Conservation (phyloP, 1,284 basidiomycete genomes). For the Ustilago loliicola region DNA sequence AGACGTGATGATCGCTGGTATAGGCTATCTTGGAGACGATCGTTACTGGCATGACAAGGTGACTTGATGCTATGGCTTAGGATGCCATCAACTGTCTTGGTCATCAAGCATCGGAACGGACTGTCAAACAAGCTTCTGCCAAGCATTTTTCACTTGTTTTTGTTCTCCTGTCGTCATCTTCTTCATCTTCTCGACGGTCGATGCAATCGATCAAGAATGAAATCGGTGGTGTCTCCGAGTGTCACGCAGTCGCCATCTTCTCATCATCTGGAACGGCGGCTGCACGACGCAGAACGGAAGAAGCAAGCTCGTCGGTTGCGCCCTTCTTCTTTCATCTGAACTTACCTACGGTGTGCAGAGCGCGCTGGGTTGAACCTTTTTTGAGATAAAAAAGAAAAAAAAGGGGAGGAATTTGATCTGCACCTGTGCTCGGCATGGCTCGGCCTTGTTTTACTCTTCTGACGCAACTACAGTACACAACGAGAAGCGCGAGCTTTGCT, state of each 20-base stretch:
- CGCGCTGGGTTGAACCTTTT: too few species aligned
- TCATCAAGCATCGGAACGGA: neutral
- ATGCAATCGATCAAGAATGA: neutral
- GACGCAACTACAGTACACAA: neutral
- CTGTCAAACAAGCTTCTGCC: neutral
- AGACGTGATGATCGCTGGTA: too few species aligned
- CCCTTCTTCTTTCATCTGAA: neutral
- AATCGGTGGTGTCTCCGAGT: neutral
- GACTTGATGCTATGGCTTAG: too few species aligned
- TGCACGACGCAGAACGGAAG: neutral
- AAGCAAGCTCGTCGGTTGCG: neutral
- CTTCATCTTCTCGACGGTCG: neutral
- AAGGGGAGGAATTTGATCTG: constrained; percentile 41
- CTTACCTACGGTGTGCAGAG: too few species aligned
- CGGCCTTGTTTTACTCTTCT: constrained; percentile 7
- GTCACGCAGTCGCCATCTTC: too few species aligned
- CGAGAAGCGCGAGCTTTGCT: neutral
- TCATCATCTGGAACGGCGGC: neutral
- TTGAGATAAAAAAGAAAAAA: too few species aligned
- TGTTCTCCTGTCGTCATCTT: neutral
- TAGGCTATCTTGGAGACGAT: too few species aligned
- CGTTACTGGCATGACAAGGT: too few species aligned
- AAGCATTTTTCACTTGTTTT: neutral
- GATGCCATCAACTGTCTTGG: neutral
- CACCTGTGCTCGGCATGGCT: constrained; percentile 35